phyloP scores from a whole-genome alignment of 78 protist genomes.

The Anaeramoeba flamelloides region DNA sequence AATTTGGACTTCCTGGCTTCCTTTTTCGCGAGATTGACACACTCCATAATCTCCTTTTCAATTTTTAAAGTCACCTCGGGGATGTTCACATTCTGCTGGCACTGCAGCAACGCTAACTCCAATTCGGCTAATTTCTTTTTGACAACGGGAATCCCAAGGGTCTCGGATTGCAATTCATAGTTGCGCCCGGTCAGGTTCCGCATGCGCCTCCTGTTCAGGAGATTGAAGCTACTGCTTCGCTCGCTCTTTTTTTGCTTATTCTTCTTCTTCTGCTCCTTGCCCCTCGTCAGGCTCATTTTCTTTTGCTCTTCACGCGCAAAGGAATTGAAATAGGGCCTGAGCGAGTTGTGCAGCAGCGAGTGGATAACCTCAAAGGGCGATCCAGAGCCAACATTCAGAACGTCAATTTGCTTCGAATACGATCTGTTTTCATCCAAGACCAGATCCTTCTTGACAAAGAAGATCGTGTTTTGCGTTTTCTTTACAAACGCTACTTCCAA shows the following conservation, averaged over 20 bases:
- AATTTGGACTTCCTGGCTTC: not conserved
- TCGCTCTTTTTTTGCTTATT: too few relatives aligned
- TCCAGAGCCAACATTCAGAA: not conserved
- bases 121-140: not conserved
- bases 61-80: conserved; percentile 8
- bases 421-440: too few relatives aligned
- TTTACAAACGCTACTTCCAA: too few relatives aligned
- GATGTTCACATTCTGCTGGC: conserved; percentile 3
- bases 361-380: not conserved
- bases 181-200: too few relatives aligned
- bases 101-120: conserved; percentile 1
- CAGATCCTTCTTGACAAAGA: too few relatives aligned
- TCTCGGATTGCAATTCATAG: too few relatives aligned
- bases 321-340: not conserved
- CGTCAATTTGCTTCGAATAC: not conserved
- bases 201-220: too few relatives aligned
- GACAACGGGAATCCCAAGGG: not conserved
- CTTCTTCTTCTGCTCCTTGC: too few relatives aligned
- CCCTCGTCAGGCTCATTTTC: too few relatives aligned
- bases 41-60: conserved; percentile 26
- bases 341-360: not conserved
- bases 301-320: too few relatives aligned
- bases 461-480: too few relatives aligned
- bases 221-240: too few relatives aligned
- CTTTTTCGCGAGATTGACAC: not conserved